Conservation (phyloP, 1,139 yeast species). For the Debaryomyces sp. region DNA sequence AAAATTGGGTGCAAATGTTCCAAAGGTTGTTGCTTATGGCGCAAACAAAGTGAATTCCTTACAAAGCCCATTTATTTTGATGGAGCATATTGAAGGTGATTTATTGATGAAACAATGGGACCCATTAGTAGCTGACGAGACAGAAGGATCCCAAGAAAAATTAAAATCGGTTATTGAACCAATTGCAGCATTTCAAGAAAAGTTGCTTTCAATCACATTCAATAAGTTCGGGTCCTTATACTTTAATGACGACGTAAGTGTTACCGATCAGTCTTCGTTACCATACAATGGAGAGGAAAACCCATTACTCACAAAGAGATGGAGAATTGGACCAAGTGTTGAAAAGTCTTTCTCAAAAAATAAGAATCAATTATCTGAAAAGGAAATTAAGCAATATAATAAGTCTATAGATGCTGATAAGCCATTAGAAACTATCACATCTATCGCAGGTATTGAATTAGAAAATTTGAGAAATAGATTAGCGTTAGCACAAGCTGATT, state of each 20-base stretch:
- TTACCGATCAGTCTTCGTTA: conserved; percentile 37
- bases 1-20: conserved; percentile 61
- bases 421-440: conserved; percentile 62
- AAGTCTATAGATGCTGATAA: conserved; percentile 78
- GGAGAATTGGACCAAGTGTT: conserved; percentile 90
- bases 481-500: conserved; percentile 56
- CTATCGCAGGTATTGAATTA: conserved; percentile 68
- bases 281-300: conserved; percentile 73
- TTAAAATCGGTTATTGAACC: conserved; percentile 62
- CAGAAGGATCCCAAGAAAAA: conserved; percentile 40
- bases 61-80: conserved; percentile 72
- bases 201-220: conserved; percentile 56
- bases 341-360: conserved; percentile 79
- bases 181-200: conserved; percentile 59
- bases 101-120: conserved; percentile 89
- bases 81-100: conserved; percentile 80
- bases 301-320: conserved; percentile 59
- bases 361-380: conserved; percentile 50
- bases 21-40: conserved; percentile 76
- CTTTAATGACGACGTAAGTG: conserved; percentile 63
- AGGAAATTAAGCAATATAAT: conserved; percentile 46
- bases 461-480: conserved; percentile 62
- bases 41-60: conserved; percentile 62
- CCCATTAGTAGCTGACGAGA: conserved; percentile 58
- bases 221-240: conserved; percentile 81